Conservation (phyloP, 345 rosid species). For the Linum tenue region DNA sequence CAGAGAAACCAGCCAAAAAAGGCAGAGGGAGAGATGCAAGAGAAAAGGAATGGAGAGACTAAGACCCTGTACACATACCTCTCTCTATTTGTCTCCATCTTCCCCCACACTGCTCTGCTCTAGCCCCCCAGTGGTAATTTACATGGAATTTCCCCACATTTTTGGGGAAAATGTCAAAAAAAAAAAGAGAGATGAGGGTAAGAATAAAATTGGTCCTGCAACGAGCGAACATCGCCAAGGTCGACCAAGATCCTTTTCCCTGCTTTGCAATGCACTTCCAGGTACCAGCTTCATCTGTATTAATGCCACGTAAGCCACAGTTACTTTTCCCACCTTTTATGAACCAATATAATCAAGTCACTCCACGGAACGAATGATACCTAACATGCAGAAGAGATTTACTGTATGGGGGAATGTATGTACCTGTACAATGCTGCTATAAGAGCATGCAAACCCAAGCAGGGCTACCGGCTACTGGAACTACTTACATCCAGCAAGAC, state of each 20-base stretch:
- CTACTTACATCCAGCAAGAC: slow-evolving; percentile 30
- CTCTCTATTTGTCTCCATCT: slow-evolving; percentile 41
- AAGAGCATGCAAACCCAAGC: slow-evolving; percentile 48
- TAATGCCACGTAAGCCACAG: slow-evolving; percentile 1
- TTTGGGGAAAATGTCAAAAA: slow-evolving; percentile 25
- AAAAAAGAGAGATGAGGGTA: slow-evolving; percentile 1
- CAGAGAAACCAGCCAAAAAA: slow-evolving; percentile 17
- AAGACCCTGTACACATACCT: slow-evolving; percentile 57
- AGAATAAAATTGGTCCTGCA: slow-evolving; percentile 25
- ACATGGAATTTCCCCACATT: slow-evolving; percentile 33
- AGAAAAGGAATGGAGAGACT: slow-evolving; percentile 23
- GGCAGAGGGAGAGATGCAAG: slow-evolving; percentile 18
- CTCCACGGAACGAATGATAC: slow-evolving; percentile 11
- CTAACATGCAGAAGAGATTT: too few species aligned
- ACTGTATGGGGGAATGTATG: background rate
- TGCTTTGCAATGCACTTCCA: slow-evolving; percentile 17
- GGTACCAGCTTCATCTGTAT: slow-evolving; percentile 41
- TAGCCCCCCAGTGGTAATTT: slow-evolving; percentile 41
- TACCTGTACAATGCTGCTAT: slow-evolving; percentile 75
- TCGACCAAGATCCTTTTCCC: slow-evolving; percentile 6
- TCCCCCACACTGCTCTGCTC: slow-evolving; percentile 45
- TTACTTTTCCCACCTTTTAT: too few species aligned
- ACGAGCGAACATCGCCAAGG: slow-evolving; percentile 6
- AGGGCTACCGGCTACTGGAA: slow-evolving; percentile 32
- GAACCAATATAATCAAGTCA: background rate